A percentile compares a stretch with the other conserved stretches of the same genome.
Evolutionary conservation across 2,329 filamentous ascomycete genomes (phyloP).

Genomic region (Fusarium floridanum): DNA sequence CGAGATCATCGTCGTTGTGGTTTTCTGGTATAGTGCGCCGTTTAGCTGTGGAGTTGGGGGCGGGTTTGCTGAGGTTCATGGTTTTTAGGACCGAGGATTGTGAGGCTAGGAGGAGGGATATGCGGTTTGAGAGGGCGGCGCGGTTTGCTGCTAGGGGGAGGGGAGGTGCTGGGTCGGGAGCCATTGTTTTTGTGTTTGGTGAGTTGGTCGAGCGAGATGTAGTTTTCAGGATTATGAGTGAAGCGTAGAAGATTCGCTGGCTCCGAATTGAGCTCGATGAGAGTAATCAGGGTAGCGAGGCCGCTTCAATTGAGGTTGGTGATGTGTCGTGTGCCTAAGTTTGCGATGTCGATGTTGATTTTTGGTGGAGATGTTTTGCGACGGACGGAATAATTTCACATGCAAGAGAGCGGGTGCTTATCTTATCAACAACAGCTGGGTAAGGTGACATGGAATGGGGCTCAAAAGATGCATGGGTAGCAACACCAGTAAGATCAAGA

Average conservation of each 20-base stretch:
- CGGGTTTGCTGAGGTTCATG: conserved; percentile 43
- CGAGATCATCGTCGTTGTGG: conserved; percentile 47
- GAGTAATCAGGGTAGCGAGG: too few species aligned
- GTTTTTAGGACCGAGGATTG: conserved; percentile 51
- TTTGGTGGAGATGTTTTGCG: conserved; percentile 27
- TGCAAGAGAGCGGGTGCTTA: conserved; percentile 33
- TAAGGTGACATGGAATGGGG: background rate
- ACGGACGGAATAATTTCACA: conserved; percentile 44
- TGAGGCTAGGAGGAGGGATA: conserved; percentile 55
- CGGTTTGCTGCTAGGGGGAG: conserved; percentile 55
- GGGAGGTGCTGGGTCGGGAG: conserved; percentile 39
- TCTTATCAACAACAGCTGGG: conserved; percentile 37
- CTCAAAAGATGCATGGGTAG: background rate
- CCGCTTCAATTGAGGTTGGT: background rate
- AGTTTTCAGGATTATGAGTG: too few species aligned
- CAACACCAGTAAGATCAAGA: background rate
- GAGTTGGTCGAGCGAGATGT: too few species aligned
- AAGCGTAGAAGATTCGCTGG: too few species aligned
- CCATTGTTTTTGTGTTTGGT: conserved; percentile 25
- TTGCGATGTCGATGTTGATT: conserved; percentile 29
- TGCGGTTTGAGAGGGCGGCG: conserved; percentile 57
- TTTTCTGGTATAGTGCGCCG: conserved; percentile 5
- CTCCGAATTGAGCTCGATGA: too few species aligned
- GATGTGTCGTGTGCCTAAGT: background rate
- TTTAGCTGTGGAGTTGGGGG: too few species aligned